Evolutionary conservation across 2,329 filamentous ascomycete genomes (phyloP), one percentile per base, ranked within the genome.

Genomic region (Cladosporium colombiae): DNA sequence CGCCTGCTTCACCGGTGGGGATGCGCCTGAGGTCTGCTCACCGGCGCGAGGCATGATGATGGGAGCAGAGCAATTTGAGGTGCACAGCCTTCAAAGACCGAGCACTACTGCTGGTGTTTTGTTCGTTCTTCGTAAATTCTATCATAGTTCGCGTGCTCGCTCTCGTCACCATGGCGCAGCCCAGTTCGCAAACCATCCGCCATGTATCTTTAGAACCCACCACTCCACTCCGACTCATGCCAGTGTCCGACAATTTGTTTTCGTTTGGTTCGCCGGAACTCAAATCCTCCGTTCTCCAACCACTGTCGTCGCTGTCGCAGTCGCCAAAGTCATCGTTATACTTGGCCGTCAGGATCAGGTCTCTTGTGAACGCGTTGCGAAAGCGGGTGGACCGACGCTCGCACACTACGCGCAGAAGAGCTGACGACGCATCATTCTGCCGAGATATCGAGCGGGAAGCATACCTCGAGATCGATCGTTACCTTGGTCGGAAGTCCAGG

Each of bases 331-430:
- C 70, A 27, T 74, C 71, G 66, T 70, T 80, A 62, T 71, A 75
- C 70, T 72, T 79, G 64, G 76, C 77, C 31, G 75, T 77, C 69
- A 75, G 75, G 68, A 73, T 79, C 64, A 70, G 79, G 62, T 74
- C 76, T 70, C 73, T 79, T 68, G 73, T 80, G 70, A 74, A 75
- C 60, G 73, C 75, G 64, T 76, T 80, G 63, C 75, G 77, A 63
- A 76, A 74, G 67, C 75, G 77, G 64, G 72, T 77, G 53, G 74
- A 74, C 72, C 74, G 72, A 70, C 77, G 74, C 63, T 72, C 63
- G 50, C 61, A 56, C 2, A 23, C 31, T 53, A 33, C 33, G 37
- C 66, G 56, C 65, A 65, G 52, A 55, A 68, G 60, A 31, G 16
- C 44, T 33, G n/a, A 46, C 40, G 73, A 71, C 62, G 60, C 70